Evolutionary conservation across 2,329 filamentous ascomycete genomes (phyloP), one percentile per base, ranked within the genome.

Genomic region (Triangularia verruculosa): DNA sequence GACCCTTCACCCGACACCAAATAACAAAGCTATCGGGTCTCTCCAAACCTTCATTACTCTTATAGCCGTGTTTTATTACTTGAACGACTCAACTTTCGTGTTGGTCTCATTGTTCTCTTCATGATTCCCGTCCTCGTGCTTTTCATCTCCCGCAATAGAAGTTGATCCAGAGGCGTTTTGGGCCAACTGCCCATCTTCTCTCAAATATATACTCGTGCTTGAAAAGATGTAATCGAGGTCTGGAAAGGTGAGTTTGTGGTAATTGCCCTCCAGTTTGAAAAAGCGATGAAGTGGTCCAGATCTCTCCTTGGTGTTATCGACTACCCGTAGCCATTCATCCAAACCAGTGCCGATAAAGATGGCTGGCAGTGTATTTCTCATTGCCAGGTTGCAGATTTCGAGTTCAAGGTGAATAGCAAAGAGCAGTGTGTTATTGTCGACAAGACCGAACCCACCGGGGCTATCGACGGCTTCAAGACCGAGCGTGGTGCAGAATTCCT

Each of bases 391-490:
- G 57, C 86, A 90, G 47, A 83, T 79, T 39, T 75, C 78, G 22
- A 76, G 78, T 62, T 86, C 86, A 63, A 87, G 79, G 58, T 90
- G 88, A 0, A 90, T 79, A 1, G 85, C 87, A 67, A 84, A 91
- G 1, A 89, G 77, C 1, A 91, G 71, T 0, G 84, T 82, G 0
- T 75, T 69, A 0, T 71, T 56, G 15, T 80, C 77, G 9, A 90
- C 77, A 5, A 79, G 68, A 0, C 79, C 72, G 67, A 85, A 87
- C 0, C 80, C 87, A 0, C 62, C 70, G 0, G 89, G 88, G 1
- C 82, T 77, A 0, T 82, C 76, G 3, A 84, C 76, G 3, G 83
- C 77, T 1, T 74, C 61, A 59, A 85, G 83, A n/a, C 85, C 83
- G 0, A 88, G 80, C 22, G 78, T 76, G 63, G 78, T 71, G 27